Percentiles rank a stretch among this genome's conserved stretches.
Evolutionary conservation across 2,329 filamentous ascomycete genomes (phyloP).

Genomic region (Dactylellina cionopaga): DNA sequence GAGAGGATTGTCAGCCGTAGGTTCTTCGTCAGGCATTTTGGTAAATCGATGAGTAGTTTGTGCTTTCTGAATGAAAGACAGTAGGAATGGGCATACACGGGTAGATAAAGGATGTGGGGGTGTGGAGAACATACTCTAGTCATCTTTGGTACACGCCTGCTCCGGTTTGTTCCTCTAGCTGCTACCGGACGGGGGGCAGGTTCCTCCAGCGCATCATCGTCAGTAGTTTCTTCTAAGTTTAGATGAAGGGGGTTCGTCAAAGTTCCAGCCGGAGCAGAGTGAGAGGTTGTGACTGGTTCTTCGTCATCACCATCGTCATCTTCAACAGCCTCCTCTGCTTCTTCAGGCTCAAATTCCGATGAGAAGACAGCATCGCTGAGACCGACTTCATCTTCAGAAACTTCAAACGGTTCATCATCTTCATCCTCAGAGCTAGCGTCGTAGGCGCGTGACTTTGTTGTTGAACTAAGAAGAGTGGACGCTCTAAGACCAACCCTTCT

Average conservation of each 20-base stretch:
- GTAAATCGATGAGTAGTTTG: no score
- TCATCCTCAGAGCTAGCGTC: slow-evolving; percentile 3
- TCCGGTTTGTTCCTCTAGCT: slow-evolving; percentile 8
- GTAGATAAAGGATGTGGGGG: slow-evolving; percentile 18
- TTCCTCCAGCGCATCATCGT: slow-evolving; percentile 55
- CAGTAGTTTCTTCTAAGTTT: slow-evolving; percentile 11
- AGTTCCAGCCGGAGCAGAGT: not conserved
- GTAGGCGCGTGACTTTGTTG: not conserved
- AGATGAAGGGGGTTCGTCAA: no score
- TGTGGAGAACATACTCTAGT: slow-evolving; percentile 54
- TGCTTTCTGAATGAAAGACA: slow-evolving; percentile 38
- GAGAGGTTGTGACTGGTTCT: not conserved
- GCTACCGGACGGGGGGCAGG: not conserved
- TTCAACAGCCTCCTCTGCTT: slow-evolving; percentile 13
- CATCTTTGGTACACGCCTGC: slow-evolving; percentile 12
- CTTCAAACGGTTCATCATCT: no score
- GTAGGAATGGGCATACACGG: no score
- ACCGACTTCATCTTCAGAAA: not conserved
- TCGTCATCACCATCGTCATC: not conserved
- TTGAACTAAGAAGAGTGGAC: slow-evolving; percentile 1
- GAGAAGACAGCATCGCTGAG: slow-evolving; percentile 8
- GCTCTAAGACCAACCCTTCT: slow-evolving; percentile 22
- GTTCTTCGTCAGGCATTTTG: slow-evolving; percentile 56
- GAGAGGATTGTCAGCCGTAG: not conserved
- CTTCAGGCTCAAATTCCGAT: slow-evolving; percentile 9